Conservation (phyloP, 805 yeast genomes). For the Wickerhamomyces sydowiorum region DNA sequence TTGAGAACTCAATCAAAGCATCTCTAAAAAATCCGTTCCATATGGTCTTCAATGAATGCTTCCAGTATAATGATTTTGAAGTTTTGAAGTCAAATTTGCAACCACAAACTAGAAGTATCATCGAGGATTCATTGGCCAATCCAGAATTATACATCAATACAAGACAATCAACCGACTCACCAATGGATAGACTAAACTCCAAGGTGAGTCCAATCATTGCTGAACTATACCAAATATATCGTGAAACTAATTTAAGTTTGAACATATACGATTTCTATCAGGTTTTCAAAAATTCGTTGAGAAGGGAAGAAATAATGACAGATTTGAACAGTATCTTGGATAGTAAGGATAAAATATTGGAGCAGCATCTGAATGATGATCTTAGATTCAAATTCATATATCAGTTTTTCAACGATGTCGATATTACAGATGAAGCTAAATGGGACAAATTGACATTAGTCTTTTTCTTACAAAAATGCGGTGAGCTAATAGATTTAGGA, state of each 20-base stretch:
- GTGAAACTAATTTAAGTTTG: slow-evolving; percentile 71
- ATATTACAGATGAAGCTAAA: slow-evolving; percentile 26
- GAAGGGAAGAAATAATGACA: slow-evolving; percentile 21
- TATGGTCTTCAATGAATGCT: slow-evolving; percentile 35
- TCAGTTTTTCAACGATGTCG: slow-evolving; percentile 22
- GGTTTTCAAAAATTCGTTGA: slow-evolving; percentile 53
- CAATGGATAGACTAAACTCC: slow-evolving; percentile 25
- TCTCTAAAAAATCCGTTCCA: slow-evolving; percentile 9
- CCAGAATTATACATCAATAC: slow-evolving; percentile 26
- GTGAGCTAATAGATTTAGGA: slow-evolving; percentile 67
- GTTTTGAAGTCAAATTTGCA: slow-evolving; percentile 31
- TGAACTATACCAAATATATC: slow-evolving; percentile 58
- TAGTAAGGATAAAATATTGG: slow-evolving; percentile 12
- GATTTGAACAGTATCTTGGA: slow-evolving; percentile 19
- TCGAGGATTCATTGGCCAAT: slow-evolving; percentile 36
- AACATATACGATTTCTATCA: slow-evolving; percentile 63
- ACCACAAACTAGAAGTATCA: slow-evolving; percentile 37
- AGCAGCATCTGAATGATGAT: slow-evolving; percentile 18
- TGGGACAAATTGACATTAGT: slow-evolving; percentile 65
- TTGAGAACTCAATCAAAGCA: slow-evolving; percentile 14
- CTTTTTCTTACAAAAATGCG: slow-evolving; percentile 71
- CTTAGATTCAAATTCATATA: slow-evolving; percentile 22
- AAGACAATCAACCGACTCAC: slow-evolving; percentile 5
- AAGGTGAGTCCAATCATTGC: slow-evolving; percentile 47
- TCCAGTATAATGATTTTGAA: slow-evolving; percentile 29